phyloP scores from a whole-genome alignment of 177 flowering plant genomes.

The Vitis hybrid region DNA sequence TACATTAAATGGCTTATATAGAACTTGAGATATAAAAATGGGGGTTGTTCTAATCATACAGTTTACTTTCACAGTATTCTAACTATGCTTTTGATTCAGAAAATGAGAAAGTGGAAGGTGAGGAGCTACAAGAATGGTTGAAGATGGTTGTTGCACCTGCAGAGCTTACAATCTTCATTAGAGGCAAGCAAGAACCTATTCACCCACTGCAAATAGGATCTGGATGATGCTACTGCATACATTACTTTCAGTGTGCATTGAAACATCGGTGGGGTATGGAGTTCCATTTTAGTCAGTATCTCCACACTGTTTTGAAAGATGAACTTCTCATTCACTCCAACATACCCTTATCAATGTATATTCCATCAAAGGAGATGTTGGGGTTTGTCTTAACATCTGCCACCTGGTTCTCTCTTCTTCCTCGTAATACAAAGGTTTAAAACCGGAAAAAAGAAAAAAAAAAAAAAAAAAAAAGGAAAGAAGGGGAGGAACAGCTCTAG shows the following conservation, averaged over 20 bases:
- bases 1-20: too few relatives aligned
- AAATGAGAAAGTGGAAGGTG: conserved; percentile 94
- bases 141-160: conserved; percentile 83
- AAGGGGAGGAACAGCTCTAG: neutral
- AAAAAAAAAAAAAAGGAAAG: neutral
- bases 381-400: conserved; percentile 2
- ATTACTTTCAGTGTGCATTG: neutral
- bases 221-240: conserved; percentile 15
- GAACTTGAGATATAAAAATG: too few relatives aligned
- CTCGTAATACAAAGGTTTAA: neutral
- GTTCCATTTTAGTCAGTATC: too few relatives aligned
- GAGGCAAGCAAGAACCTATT: conserved; percentile 58
- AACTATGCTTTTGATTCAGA: conserved; percentile 34
- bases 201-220: conserved; percentile 46
- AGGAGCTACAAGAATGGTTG: conserved; percentile 85
- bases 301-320: too few relatives aligned
- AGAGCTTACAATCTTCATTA: conserved; percentile 64
- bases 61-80: neutral
- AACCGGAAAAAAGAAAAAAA: neutral
- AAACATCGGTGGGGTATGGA: neutral
- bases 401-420: neutral
- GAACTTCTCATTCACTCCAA: neutral
- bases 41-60: too few relatives aligned
- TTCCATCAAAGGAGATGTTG: conserved; percentile 3
- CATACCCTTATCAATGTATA: conserved; percentile 19